Evolutionary conservation across 106 monocot species (phyloP), one percentile per base, ranked within the genome.

Genomic region (Acorus calamus): DNA sequence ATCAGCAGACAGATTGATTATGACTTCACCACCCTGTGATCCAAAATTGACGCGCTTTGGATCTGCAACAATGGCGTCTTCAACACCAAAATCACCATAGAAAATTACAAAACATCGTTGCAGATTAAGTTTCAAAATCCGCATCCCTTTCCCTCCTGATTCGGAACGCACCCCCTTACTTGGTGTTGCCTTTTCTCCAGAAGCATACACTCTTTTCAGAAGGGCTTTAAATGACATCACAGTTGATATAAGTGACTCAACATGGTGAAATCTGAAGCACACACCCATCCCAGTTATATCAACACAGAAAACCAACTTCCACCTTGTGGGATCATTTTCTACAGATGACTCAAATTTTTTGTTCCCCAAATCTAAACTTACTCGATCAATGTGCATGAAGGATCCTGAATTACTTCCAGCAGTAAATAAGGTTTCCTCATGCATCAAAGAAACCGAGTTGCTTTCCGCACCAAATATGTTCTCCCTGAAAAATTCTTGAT

Each of bases 21-120:
- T 47, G 44, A 71, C 67, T 71, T 61, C 66, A 65, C 98, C 98
- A 62, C 98, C 92, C 66, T 92, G 87, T 53, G 85, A 92, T 71
- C 98, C 98, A 77, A 77, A 98, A 70, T 98, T 92, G 44, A 88
- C 92, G 54, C 85, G 87, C 63, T 98, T 98, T 49, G 98, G 92
- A 55, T 98, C 98, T 59, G 72, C 64, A 72, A 98, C 77, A 60
- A 77, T 67, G 71, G 83, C 74, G 69, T 92, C 79, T 56, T 88
- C 83, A 60, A 84, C 13, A 60, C 66, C 78, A n/a, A 83, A 49
- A 63, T 98, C 83, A 65, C 88, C 85, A 62, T 55, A 77, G 64
- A 88, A 98, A 59, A 77, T 77, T 46, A 98, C 52, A 49, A 71
- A 77, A 70, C 78, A 98, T 66, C 72, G 77, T 46, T 88, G 85